Evolutionary conservation across 441 rosid species (phyloP), one percentile per base, ranked within the genome.

Genomic region (Sinapis alba): DNA sequence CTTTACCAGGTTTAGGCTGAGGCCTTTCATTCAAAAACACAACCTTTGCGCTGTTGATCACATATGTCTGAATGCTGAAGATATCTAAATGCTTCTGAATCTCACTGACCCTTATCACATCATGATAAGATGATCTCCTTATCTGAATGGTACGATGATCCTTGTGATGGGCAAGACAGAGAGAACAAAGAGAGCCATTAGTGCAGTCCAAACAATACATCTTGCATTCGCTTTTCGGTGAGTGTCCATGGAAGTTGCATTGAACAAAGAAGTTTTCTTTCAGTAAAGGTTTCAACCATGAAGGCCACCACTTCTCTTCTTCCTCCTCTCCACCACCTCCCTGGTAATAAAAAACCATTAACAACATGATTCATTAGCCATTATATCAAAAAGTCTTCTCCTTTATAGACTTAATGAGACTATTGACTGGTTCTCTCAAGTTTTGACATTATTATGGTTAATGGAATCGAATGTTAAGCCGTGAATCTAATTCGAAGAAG

Each of bases 401-500:
- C 26, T 28, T 67, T 28, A 67, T 53, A 61, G 20, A 62, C 50
- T 53, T 61, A 50, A 26, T 13, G 63, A 62, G 62, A 57, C 57
- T 50, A 23, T 50, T 34, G 69, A 68, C 68, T 50, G 7, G 8
- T 54, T 19, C 36, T 57, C 62, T 24, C 16, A 43, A 18, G 43
- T 12, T 15, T 50, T 50, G 54, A 16, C 53, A 15, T 15, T 45
- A n/a, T 9, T 47, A 15, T 18, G 54, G 57, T 50, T 18, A 50
- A 16, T 16, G 21, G 67, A 58, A 51, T 6, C 57, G 57, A 71
- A 64, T 63, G 70, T 8, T 18, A 63, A 24, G 70, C 71, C 71
- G 62, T 21, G 68, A 77, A 77, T 77, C 80, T 65, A 77, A 61
- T 77, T 77, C 32, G 0, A 51, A 19, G 21, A 57, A 41, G 38